Base-by-base conservation (phyloP, 1,139 yeast genomes). In the Lodderomyces pseudojiufengensis region DNA sequence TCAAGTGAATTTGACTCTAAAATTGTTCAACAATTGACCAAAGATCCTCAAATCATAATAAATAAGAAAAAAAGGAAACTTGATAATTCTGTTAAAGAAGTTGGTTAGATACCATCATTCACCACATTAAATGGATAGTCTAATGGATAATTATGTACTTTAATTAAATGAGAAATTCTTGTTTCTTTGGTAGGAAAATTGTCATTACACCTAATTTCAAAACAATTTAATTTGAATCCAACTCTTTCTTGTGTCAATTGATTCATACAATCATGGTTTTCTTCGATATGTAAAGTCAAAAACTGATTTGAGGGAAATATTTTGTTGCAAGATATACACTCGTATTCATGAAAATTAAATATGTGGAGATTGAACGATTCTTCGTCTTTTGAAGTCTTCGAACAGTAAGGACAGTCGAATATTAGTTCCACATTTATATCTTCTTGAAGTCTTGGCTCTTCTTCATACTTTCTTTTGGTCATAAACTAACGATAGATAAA, bases 211-310 rank as follows among this genome's bases (percentile, higher is more conserved):
- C 48, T 54, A 14, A 38, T 36, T 7, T 33, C 62, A 33, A 71
- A 65, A 43, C 83, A 78, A 28, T 50, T 52, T 39, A 57, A 72
- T 3, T 64, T 61, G 23, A 57, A 59, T 9, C 57, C 65, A 0
- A 76, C 77, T 13, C 51, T 48, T 28, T 69, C 72, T 33, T 52
- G 49, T 29, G 50, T 47, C 2, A 66, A 56, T 16, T 47, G 49
- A n/a, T 55, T 49, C 32, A 77, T 64, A 2, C 80, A 77, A 47
- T 76, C 71, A 46, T 78, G 84, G 36, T 59, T 58, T 43, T 78
- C 84, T 24, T 65, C 64, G 4, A 76, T 61, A 46, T 78, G 84
- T 13, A 76, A 45, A 4, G 64, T 61, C 20, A 78, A 51, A 8
- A 68, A 46, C 20, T 39, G 45, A 12, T 61, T 54, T 10, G 60